These are phyloP conservation scores for Fraxinus sp. DNA, from an alignment of 305 asterid species.

Conservation along the genomic window DNA sequence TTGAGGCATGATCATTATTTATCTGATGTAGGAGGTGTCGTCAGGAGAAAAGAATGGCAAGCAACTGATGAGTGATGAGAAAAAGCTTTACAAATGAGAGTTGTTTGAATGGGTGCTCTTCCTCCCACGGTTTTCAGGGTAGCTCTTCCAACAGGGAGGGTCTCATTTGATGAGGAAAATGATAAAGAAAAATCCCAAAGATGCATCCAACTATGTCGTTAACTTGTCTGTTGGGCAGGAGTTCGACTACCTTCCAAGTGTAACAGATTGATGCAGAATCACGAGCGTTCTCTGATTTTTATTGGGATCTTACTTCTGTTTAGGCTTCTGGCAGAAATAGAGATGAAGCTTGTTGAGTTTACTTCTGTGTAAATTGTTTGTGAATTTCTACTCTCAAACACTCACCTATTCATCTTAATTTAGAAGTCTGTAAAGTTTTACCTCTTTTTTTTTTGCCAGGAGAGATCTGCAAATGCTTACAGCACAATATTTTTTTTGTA, in stretches of 20 bases:
- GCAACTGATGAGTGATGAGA: slow-evolving; percentile 56
- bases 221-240: background rate
- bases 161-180: background rate
- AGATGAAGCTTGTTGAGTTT: background rate
- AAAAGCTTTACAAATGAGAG: slow-evolving; percentile 57
- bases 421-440: background rate
- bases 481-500: background rate
- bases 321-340: background rate
- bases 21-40: background rate
- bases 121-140: slow-evolving; percentile 69
- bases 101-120: slow-evolving; percentile 82
- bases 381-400: background rate
- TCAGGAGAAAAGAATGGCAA: slow-evolving; percentile 16
- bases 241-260: background rate
- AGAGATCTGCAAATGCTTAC: background rate
- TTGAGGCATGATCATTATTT: background rate
- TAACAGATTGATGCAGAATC: background rate
- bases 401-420: background rate
- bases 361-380: background rate
- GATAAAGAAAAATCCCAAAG: background rate
- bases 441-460: background rate
- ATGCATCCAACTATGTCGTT: background rate
- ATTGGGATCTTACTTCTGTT: background rate
- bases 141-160: slow-evolving; percentile 60
- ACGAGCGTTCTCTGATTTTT: background rate